phyloP scores from a whole-genome alignment of 345 rosid species.

The Arabidopsis suecica region DNA sequence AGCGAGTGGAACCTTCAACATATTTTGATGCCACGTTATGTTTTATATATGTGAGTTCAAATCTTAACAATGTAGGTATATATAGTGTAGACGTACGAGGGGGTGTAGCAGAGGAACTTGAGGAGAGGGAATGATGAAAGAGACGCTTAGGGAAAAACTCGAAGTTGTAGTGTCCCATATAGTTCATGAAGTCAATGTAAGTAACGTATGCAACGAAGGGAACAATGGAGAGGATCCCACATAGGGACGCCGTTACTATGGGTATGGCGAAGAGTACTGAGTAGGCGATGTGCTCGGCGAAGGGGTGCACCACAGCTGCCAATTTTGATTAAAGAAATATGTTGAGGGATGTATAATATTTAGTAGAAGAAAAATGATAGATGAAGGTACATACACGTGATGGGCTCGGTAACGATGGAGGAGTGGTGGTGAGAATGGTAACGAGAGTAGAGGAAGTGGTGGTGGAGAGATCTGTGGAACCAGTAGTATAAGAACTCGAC shows the following conservation, averaged over 20 bases:
- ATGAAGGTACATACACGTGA: constrained; percentile 53
- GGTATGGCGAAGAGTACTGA: constrained; percentile 61
- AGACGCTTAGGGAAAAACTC: constrained; percentile 47
- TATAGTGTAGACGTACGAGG: constrained; percentile 33
- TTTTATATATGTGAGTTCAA: neutral
- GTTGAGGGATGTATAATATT: neutral
- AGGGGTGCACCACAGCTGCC: constrained; percentile 61
- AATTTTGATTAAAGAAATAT: neutral
- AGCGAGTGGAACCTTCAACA: constrained; percentile 59
- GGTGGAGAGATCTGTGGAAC: constrained; percentile 82
- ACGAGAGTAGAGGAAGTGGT: constrained; percentile 80
- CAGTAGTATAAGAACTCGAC: constrained; percentile 88
- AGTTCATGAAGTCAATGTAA: constrained; percentile 47
- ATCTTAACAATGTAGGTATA: neutral
- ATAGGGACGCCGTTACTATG: constrained; percentile 19
- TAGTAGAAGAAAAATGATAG: neutral
- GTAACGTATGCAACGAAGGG: constrained; percentile 30
- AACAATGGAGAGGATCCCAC: constrained; percentile 30
- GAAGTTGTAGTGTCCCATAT: constrained; percentile 51
- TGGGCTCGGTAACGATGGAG: constrained; percentile 80
- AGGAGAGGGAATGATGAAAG: constrained; percentile 45
- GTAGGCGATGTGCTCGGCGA: constrained; percentile 66
- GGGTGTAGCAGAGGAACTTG: constrained; percentile 45
- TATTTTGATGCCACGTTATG: neutral
- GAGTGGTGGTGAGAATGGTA: constrained; percentile 93